Base-by-base conservation (phyloP, 306 rosid genomes). In the Quercus glauca region DNA sequence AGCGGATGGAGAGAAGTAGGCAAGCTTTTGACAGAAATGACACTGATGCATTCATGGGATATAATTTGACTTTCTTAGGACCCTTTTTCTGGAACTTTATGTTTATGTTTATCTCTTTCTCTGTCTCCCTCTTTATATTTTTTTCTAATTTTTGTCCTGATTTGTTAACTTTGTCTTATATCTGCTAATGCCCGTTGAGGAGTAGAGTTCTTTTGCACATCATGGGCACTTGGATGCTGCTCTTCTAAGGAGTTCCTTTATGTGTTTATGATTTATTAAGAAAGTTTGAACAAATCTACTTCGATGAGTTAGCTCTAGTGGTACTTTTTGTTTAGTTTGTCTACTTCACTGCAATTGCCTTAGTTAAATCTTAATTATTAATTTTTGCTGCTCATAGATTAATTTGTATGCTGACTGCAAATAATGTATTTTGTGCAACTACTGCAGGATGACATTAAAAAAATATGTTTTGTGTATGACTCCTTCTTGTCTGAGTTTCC, bases 401-500 rank as follows among this genome's bases (percentile, higher is more conserved):
- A 67, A 56, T 78, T 49, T 61, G 71, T 70, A 35, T 49, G 31
- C 72, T 57, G 76, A 35, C 45, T 83, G 45, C 65, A 55, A 67
- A 55, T 75, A 61, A 31, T 73, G 68, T 78, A 21, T 71, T 74
- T 80, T 78, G 53, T 75, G 60, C 77, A 28, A 79, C 73, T 68
- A 78, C 15, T 87, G 87, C 89, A 94, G 98, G 97, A 90, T 74
- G 88, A 87, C 71, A 19, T 80, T 69, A 86, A 87, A 78, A 90
- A 87, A 73, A 83, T 91, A 69, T 82, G 88, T 53, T 77, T 86
- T 72, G 93, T 87, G 53, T 94, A 89, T 74, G 91, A 91, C 55
- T 65, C 87, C 64, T 94, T 92, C 86, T 84, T 94, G 86, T 90
- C 92, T 1, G 74, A 90, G 85, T 94, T 87, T 76, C 97, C 98